Base-by-base conservation (phyloP, 805 yeast species). In the Zygosaccharomyces rouxii region DNA sequence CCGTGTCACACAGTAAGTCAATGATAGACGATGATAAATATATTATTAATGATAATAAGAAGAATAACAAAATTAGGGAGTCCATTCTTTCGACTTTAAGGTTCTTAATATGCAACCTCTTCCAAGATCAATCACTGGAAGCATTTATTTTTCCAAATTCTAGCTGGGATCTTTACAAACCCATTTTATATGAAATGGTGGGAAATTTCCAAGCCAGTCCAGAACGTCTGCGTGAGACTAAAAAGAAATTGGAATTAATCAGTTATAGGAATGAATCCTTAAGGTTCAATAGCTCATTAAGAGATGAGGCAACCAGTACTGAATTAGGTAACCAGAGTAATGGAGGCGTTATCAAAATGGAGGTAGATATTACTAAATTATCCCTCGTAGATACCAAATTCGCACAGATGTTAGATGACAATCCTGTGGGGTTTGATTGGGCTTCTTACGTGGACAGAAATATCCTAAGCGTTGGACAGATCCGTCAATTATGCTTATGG, bases 241-340 rank as follows among this genome's bases (percentile, higher is more conserved):
- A 54, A 11, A 78, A 77, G 38, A 84, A 80, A 48, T 72, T 81
- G 43, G 81, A 81, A 44, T 59, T 84, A 26, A 77, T 84, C 4
- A 76, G 80, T 44, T 83, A 80, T 57, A 68, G 90, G 59, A 85
- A 85, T 61, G 89, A 84, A 66, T 83, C 89, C 2, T 68, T 85
- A 45, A 80, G 82, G 75, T 71, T 81, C 40, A 80, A 79, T 58
- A 69, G 56, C n/a, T 29, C 56, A 7, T 38, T 56, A 16, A 46
- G 38, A 11, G 22, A 62, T 70, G 1, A 50, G 73, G 5, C 62
- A 42, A 75, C 79, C 79, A 62, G 74, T 7, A 38, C 41, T 18
- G 62, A 55, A 2, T 3, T 39, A 2, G 39, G 52, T 19, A 51
- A 59, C 21, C 42, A 60, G 3, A 46, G 46, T 16, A 28, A 59